phyloP scores from a whole-genome alignment of 1,284 basidiomycete species.

The Trametes pubescens region DNA sequence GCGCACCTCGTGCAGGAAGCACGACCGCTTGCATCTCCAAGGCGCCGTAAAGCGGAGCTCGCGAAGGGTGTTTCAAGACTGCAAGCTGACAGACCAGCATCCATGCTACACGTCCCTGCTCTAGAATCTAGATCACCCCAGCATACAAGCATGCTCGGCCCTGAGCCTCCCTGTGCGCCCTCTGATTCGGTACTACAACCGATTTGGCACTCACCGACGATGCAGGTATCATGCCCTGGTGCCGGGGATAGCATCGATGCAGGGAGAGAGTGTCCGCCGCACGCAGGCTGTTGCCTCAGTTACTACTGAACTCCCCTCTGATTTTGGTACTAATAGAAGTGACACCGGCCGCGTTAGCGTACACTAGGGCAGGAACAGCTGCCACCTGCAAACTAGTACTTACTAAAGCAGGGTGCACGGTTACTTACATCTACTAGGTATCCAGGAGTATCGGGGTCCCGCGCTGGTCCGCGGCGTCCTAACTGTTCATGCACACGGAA shows the following conservation, averaged over 20 bases:
- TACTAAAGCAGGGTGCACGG: neutral
- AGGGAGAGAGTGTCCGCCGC: neutral
- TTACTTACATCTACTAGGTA: too few relatives aligned
- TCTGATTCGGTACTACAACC: neutral
- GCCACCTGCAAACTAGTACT: neutral
- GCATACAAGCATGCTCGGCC: slow-evolving; percentile 3
- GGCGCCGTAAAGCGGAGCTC: too few relatives aligned
- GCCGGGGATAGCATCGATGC: too few relatives aligned
- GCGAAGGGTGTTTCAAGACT: too few relatives aligned
- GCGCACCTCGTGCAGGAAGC: neutral
- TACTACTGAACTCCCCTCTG: neutral
- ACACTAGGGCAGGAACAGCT: neutral
- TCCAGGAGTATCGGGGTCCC: too few relatives aligned
- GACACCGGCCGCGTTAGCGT: neutral
- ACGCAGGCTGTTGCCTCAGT: neutral
- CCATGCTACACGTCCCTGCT: neutral
- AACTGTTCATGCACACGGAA: too few relatives aligned
- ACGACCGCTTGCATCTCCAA: neutral
- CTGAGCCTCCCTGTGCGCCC: too few relatives aligned
- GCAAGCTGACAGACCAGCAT: neutral
- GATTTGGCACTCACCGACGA: slow-evolving; percentile 17
- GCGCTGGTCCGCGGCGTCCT: too few relatives aligned
- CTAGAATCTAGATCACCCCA: slow-evolving; percentile 14
- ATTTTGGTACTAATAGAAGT: neutral
- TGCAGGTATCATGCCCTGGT: neutral